Evolutionary conservation across 306 rosid genomes (phyloP), one percentile per base, ranked within the genome.

Genomic region (Erythrophleum fordii): DNA sequence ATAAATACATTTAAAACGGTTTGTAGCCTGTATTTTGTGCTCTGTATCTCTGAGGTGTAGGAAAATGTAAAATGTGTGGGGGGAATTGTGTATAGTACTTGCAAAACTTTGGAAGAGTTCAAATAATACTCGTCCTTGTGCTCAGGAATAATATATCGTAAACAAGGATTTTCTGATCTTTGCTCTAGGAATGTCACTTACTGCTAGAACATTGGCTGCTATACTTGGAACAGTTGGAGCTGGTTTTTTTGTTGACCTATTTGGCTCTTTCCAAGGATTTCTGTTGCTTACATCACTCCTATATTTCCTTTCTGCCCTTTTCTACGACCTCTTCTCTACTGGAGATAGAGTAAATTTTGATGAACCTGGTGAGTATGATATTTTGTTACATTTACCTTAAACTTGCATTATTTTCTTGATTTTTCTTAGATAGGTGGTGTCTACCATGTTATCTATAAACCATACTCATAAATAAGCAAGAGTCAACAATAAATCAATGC

Each of bases 251-350:
- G 96, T 95, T 29, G 99, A 95, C 79, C 78, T 90, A 28, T 83
- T 90, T 55, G 99, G 99, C 77, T 95, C 98, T 12, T 95, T 95
- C 87, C 94, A 76, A 77, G 99, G 97, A 79, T 95, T 91, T 84
- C 67, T 93, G 79, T 59, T 89, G 83, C 89, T 95, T 51, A 95
- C 97, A 13, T 88, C 99, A 35, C 14, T 82, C 78, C 77, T 95
- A 46, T 95, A 95, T 81, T 77, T 93, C 80, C 85, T 88, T 52
- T 77, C 98, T 72, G 95, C 99, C 66, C 70, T 95, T 82, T 95
- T 95, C 92, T 90, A 95, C 89, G 64, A 79, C 78, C 44, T 84
- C 34, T 95, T 74, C 81, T 83, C 99, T 44, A 95, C 98, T 2
- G 99, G 96, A 11, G 97, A 93, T 79, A 87, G 92, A 83, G 98